phyloP scores from a whole-genome alignment of 208 protist genomes.

The Plasmodiophora brassicae region DNA sequence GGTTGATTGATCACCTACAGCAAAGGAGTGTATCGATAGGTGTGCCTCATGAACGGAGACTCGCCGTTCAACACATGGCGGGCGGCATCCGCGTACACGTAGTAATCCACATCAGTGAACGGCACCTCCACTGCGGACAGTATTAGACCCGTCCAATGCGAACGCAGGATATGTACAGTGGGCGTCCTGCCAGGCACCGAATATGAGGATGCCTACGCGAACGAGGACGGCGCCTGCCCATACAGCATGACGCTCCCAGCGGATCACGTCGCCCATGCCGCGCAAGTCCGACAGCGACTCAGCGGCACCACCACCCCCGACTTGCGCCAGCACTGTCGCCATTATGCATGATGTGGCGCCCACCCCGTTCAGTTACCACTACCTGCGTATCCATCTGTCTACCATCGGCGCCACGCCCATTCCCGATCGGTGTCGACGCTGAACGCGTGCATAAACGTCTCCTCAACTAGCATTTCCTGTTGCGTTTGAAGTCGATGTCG shows the following conservation, averaged over 20 bases:
- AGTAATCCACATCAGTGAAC: constrained; percentile 16
- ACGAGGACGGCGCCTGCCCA: neutral
- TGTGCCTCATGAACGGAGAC: constrained; percentile 13
- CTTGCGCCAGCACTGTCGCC: too few relatives aligned
- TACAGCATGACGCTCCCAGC: neutral
- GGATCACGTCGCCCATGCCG: neutral
- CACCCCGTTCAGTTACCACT: too few relatives aligned
- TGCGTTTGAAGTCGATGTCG: too few relatives aligned
- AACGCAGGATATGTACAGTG: neutral
- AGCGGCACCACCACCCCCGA: too few relatives aligned
- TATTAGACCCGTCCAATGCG: too few relatives aligned
- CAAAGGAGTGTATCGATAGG: neutral
- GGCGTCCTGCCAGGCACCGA: neutral
- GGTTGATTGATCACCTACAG: neutral
- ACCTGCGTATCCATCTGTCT: too few relatives aligned
- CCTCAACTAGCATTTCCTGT: too few relatives aligned
- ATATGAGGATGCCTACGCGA: neutral
- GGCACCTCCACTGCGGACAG: constrained; percentile 29
- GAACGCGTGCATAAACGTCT: too few relatives aligned
- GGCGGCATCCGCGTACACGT: neutral
- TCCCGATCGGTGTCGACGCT: too few relatives aligned
- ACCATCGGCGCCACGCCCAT: too few relatives aligned
- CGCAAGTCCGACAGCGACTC: too few relatives aligned
- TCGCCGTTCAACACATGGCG: neutral
- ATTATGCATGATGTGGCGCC: too few relatives aligned